These are phyloP conservation scores for Sclerotinia nivalis DNA, from an alignment of 2,329 filamentous ascomycete genomes.

Conservation along the genomic window DNA sequence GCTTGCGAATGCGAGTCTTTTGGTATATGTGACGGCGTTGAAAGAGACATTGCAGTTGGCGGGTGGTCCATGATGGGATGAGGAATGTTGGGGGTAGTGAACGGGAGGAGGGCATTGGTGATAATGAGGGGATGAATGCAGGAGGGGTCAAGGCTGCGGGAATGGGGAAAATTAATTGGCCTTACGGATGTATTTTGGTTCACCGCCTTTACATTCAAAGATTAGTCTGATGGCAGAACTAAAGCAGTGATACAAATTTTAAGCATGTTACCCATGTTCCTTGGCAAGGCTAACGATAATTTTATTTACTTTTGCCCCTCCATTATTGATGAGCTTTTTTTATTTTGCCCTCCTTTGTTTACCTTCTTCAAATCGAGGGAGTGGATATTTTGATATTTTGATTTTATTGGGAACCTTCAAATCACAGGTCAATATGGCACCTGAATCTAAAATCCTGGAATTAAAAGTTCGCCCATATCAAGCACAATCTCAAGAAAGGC, in stretches of 20 bases:
- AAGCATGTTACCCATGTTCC: background rate
- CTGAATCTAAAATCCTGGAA: slow-evolving; percentile 37
- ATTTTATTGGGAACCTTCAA: background rate
- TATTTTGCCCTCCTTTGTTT: background rate
- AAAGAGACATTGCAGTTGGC: slow-evolving; percentile 37
- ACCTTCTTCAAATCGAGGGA: background rate
- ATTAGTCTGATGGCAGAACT: slow-evolving; percentile 1
- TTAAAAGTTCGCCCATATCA: slow-evolving; percentile 41
- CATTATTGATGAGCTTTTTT: background rate
- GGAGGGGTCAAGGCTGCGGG: slow-evolving; percentile 22
- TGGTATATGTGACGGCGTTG: slow-evolving; percentile 25
- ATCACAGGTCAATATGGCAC: slow-evolving; percentile 5
- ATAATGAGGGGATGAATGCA: background rate
- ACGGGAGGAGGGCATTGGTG: slow-evolving; percentile 48
- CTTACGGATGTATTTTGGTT: background rate
- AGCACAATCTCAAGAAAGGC: slow-evolving; percentile 35
- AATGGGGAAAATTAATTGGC: slow-evolving; percentile 17
- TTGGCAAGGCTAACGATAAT: slow-evolving; percentile 14
- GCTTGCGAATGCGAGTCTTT: slow-evolving; percentile 28
- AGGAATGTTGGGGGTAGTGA: slow-evolving; percentile 47
- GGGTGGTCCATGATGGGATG: slow-evolving; percentile 45
- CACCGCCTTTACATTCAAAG: no score
- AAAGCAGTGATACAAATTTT: background rate
- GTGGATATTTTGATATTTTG: background rate
- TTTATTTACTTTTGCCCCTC: slow-evolving; percentile 7